A percentile compares a stretch with the other conserved stretches of the same genome.
Conservation (phyloP, 768 basidiomycete species). For the Tricholoma bakamatsutake region DNA sequence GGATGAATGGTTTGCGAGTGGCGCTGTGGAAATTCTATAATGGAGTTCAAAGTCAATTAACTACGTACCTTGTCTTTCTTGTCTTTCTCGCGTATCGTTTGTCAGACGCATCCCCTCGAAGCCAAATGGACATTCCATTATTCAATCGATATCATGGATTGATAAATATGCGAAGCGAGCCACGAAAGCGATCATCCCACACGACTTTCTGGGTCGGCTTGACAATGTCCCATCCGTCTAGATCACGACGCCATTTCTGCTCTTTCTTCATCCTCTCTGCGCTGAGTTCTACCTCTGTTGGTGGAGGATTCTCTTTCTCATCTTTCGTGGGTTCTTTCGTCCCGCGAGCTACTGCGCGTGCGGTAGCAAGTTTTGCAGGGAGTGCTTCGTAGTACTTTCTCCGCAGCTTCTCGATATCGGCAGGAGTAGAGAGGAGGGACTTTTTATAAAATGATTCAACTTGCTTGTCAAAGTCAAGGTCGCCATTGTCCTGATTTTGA, state of each 20-base stretch:
- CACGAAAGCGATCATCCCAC: constrained; percentile 75
- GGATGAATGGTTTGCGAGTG: constrained; percentile 65
- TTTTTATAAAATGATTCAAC: constrained; percentile 66
- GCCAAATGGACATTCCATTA: background rate
- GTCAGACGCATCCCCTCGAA: background rate
- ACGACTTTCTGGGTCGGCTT: constrained; percentile 53
- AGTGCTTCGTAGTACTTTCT: constrained; percentile 73
- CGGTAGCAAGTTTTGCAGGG: constrained; percentile 56
- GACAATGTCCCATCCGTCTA: constrained; percentile 76
- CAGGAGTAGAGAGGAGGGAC: constrained; percentile 46
- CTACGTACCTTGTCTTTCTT: background rate
- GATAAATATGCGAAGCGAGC: constrained; percentile 55
- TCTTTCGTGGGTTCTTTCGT: constrained; percentile 82
- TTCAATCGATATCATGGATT: constrained; percentile 23
- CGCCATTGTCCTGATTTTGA: constrained; percentile 29
- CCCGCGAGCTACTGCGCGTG: constrained; percentile 70
- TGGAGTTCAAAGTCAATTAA: background rate
- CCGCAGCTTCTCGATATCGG: constrained; percentile 62
- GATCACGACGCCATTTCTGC: constrained; percentile 73
- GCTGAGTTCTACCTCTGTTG: constrained; percentile 83
- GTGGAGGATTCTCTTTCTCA: constrained; percentile 71
- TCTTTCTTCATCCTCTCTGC: constrained; percentile 90
- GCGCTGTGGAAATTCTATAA: constrained; percentile 48
- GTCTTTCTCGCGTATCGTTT: background rate
- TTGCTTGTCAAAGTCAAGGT: constrained; percentile 69